Evolutionary conservation across 2,329 filamentous ascomycete species (phyloP), one percentile per base, ranked within the genome.

Genomic region (Penicillium sp.): DNA sequence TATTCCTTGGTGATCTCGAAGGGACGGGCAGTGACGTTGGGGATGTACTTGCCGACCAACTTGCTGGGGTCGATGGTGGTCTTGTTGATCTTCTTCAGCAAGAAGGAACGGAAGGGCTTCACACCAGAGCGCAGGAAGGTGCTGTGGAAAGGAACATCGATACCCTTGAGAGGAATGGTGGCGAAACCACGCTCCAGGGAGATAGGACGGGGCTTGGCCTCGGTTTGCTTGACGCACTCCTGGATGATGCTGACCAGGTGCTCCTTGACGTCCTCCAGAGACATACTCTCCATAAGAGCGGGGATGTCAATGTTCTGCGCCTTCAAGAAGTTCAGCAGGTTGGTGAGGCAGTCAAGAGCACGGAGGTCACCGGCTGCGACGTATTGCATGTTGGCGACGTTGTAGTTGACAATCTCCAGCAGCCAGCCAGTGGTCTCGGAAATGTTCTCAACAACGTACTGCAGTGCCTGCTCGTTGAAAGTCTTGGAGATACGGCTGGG

Each of bases 51-150:
- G 69, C 94, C 94, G 64, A 99, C 84, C 69, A 99, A 79, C 82
- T 97, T 97, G 73, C 90, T 89, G 6, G 94, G 94, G 74, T 99
- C 94, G 74, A 99, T 97, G 51, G 90, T 95, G 25, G 92, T 97
- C 86, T 96, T 96, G 83, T 97, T 91, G 80, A 99, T 97, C 85
- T 99, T 99, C 89, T 97, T 99, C 67, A 97, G 87, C 72, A 99
- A 77, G 85, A 99, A 99, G 42, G 88, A 93, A 64, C 94, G 86
- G 91, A 99, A 99, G 45, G 95, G 94, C 83, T 99, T 99, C 75
- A 99, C 94, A 68, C 94, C 95, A 38, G 91, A 96, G 53, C 95
- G 90, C 77, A 99, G 79, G 83, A 99, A 99, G 18, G 94, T 99
- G 66, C 89, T 94, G 83, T 99, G 94, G 90, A 99, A 99, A 42